Base-by-base conservation (phyloP, 2,329 filamentous ascomycete genomes). In the Ceratocystis variospora region DNA sequence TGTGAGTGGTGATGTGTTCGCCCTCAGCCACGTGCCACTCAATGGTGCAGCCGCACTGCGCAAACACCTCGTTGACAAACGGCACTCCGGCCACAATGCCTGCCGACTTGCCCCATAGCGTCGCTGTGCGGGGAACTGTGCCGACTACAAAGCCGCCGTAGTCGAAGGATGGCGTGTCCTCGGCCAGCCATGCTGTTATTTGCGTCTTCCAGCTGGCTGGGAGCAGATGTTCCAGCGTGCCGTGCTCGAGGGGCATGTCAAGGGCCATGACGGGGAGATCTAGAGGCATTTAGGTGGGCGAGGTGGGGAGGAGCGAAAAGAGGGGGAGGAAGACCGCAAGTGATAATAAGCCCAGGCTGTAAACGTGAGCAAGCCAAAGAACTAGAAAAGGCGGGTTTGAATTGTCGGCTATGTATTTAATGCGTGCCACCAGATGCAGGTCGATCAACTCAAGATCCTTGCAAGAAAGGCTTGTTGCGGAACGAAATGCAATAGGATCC, bases 71-170 rank as follows among this genome's bases (percentile, higher is more conserved):
- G 74, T 95, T 83, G 79, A 97, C 92, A 79, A 99, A 99, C 1
- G 94, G 94, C 2, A 94, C 84, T 66, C 94, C 94, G 50, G 94
- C 94, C 61, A 99, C 80, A 62, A 97, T 81, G 69, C 94, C 94
- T 2, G 79, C 74, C n/a, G 83, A 85, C 74, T 89, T 89, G 68
- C 81, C 84, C 77, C 83, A 87, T 48, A 89, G 81, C 3, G 83
- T 87, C 22, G 87, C 87, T 15, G 80, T 83, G 67, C 83, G 83
- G 7, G 78, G 76, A 33, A 77, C 78, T 48, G 88, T 84, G 69
- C 94, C 94, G 28, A 99, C 94, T 5, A 99, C 94, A 76, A 96
- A 99, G 68, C 94, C 94, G 72, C 90, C 94, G 75, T 96, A 96
- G 80, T 99, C 94, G 77, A 96, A 93, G 64, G 90, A 94, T 3